Base-by-base conservation (phyloP, 108 stramenopile genomes). In the Hondaea fermentalgiana region DNA sequence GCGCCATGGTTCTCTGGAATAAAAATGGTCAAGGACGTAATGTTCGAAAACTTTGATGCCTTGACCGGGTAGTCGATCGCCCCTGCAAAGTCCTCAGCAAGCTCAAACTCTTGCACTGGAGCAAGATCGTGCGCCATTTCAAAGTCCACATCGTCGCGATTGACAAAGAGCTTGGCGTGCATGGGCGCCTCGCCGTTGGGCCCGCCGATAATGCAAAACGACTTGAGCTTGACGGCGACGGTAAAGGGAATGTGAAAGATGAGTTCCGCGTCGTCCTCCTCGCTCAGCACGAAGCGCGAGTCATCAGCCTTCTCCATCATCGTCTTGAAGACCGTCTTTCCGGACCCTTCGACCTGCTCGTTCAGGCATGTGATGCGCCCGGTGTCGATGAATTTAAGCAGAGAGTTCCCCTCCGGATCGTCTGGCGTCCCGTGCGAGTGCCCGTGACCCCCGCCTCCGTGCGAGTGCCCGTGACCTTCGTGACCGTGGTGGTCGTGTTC, bases 101-200 rank as follows among this genome's bases (percentile, higher is more conserved):
- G 47, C 44, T 87, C 90, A 4, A 90, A 29, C 28, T 55, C 59
- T 25, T 76, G 69, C 10, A 35, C 49, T 4, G 88, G 47, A 17
- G 51, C 17, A 5, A 91, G 69, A 19, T 91, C 90, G 4, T 88
- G 47, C 42, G 72, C 90, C 21, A 43, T n/a, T 4, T 58, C 59
- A 44, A 91, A 91, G 72, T 91, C 90, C 19, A 91, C 35, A n/a
- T 91, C 90, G 44, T 88, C 88, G 5, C 90, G 44, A 43, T 91
- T 91, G 5, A 35, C 44, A 28, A 89, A 89, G 17, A 89, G 17
- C 51, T 53, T 45, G 0, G 60, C 51, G 0, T 59, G 51, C 5
- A 58, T 28, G 4, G 88, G 53, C 8, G 72, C 88, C 4, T 45
- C 49, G 51, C 88, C 88, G 28, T 72, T 43, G 23, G 19, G 42